Base-by-base conservation (phyloP, 202 grass and related monocot genomes). In the Eragrostis tef region DNA sequence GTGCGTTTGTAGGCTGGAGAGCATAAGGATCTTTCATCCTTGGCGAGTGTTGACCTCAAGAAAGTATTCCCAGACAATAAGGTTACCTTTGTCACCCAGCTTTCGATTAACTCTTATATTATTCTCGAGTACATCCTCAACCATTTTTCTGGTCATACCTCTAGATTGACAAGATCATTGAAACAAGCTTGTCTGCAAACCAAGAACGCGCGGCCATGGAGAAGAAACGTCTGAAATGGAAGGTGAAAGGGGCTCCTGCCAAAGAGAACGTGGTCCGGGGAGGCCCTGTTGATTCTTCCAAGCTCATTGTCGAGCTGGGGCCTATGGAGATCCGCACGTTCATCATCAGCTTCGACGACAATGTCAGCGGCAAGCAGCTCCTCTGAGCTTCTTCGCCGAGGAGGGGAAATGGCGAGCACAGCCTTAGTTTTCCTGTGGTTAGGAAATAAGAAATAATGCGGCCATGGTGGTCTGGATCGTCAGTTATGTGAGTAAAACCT, bases 321-420 rank as follows among this genome's bases (percentile, higher is more conserved):
- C 95, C 92, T 11, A 98, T 98, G 95, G 95, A 98, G 84, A 94
- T 98, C 58, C 95, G 95, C 77, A 94, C 92, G 47, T 98, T 94
- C 60, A 13, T 93, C 47, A 14, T 98, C 46, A 93, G 43, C 54
- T 93, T 94, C 9, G n/a, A 67, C 26, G 70, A 86, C 49, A 41
- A 7, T 14, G 47, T 46, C 12, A 80, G 77, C 1, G 47, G 36
- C 43, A 42, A 73, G 13, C 78, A 86, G 8, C 66, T 60, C 20
- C 41, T 81, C 8, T 85, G 52, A 84, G 19, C 27, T 67, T 19
- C 27, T 67, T 19, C 1, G 9, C 41, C 25, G 7, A 58, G 62
- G 29, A 46, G 9, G 7, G 7, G 6, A 0, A 46, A 47, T 53
- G 64, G 20, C 2, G 6, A 6, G 49, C 41, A 43, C 52, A 44